Evolutionary conservation across 2,329 filamentous ascomycete genomes (phyloP), one percentile per base, ranked within the genome.

Genomic region (Bisporella sp.): DNA sequence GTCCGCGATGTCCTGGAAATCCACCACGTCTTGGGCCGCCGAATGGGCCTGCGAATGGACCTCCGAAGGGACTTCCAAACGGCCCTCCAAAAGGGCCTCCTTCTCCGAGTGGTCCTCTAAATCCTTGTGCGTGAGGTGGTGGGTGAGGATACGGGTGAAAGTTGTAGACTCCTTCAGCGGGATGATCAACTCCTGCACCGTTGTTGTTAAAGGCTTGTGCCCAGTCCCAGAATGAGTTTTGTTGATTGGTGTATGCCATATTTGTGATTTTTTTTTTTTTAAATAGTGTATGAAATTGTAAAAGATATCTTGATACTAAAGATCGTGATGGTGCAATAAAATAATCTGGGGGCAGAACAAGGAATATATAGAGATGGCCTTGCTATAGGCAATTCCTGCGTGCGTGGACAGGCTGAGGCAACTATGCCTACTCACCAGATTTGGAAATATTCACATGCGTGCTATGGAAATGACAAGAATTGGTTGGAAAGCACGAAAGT

Each of bases 171-270:
- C 43, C 51, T 46, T 47, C 56, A 31, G 54, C 48, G 43, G 56
- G 51, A 35, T 62, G 62, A 42, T 65, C 62, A 41, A 63, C 58
- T 45, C 62, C 62, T 31, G 54, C 57, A 55, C 61, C 61, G 35
- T 56, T 58, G 28, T 51, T 53, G 44, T 62, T 56, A 49, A 37
- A 56, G 29, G 55, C 50, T 57, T 56, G 54, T 39, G 60, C 46
- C 41, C 60, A 64, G 45, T 62, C 59, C 62, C 62, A 64, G 35
- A 64, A 64, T 28, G 61, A 55, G 49, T 50, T 47, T 55, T 63
- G 56, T 51, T 60, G 58, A 46, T 61, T 59, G 51, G 60, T 60
- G 54, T 62, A 62, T 55, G 59, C 57, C 60, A 63, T 64, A 39
- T 45, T 59, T 48, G 44, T 46, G 41, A 46, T 54, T n/a, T 57